These are phyloP conservation scores for Fusarium sp. DNA, from an alignment of 2,329 filamentous ascomycete species.

Conservation along the genomic window DNA sequence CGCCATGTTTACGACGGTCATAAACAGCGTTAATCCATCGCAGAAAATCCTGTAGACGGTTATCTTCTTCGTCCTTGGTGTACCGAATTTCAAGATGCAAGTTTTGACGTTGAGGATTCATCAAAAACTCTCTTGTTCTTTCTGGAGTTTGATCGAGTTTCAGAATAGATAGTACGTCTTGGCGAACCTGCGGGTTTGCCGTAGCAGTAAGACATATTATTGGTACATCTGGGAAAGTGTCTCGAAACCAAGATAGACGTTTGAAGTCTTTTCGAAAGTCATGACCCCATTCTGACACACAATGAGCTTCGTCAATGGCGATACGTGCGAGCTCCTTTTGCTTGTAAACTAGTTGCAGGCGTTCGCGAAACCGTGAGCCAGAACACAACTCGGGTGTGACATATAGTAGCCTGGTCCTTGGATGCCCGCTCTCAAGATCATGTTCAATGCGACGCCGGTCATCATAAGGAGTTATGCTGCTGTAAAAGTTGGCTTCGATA, in stretches of 20 bases:
- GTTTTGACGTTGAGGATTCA: constrained; percentile 85
- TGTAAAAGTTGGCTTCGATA: constrained; percentile 86
- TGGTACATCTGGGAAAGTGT: constrained; percentile 83
- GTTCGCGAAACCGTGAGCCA: constrained; percentile 79
- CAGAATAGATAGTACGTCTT: constrained; percentile 84
- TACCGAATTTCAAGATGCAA: constrained; percentile 92
- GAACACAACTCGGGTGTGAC: constrained; percentile 93
- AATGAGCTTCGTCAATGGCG: constrained; percentile 94
- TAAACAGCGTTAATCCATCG: constrained; percentile 81
- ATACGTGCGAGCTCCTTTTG: constrained; percentile 89
- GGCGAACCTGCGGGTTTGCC: constrained; percentile 81
- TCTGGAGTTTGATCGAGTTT: constrained; percentile 70
- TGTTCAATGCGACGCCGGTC: constrained; percentile 78
- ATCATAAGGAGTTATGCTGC: constrained; percentile 77
- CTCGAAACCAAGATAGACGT: constrained; percentile 85
- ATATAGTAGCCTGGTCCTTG: constrained; percentile 84
- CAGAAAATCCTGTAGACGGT: constrained; percentile 78
- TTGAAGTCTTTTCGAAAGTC: constrained; percentile 97
- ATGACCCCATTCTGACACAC: constrained; percentile 98
- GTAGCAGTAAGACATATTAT: constrained; percentile 95
- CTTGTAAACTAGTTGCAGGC: constrained; percentile 77
- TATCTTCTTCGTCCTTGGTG: constrained; percentile 79
- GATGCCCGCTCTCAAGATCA: constrained; percentile 90
- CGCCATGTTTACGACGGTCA: constrained; percentile 70
- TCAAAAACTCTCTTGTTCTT: constrained; percentile 79